A percentile compares a stretch with the other conserved stretches of the same genome.
Evolutionary conservation across 2,329 filamentous ascomycete species (phyloP).

Genomic region (Diaporthe aspalathi): DNA sequence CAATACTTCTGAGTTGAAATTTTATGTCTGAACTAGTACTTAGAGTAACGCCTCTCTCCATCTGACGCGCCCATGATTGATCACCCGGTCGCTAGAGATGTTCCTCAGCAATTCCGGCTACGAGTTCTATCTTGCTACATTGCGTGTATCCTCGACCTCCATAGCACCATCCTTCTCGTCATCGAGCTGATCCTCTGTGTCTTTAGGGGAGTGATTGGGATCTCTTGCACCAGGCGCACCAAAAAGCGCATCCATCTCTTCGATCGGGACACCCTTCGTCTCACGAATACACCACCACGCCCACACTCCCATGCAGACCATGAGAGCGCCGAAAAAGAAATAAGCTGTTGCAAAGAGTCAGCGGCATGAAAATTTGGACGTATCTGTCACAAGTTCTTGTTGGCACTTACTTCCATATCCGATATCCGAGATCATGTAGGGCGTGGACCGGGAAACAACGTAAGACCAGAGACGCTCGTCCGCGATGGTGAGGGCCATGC

Average conservation of each 20-base stretch:
- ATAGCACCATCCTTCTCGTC: not conserved
- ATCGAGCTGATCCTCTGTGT: not conserved
- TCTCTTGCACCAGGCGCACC: conserved; percentile 10
- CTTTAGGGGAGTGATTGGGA: not conserved
- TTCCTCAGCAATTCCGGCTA: not conserved
- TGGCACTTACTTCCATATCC: conserved; percentile 15
- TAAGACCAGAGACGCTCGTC: conserved; percentile 26
- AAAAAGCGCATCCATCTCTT: conserved; percentile 27
- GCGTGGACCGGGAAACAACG: conserved; percentile 15
- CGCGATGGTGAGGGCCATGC: conserved; percentile 19
- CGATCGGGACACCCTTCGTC: conserved; percentile 10
- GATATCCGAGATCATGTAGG: conserved; percentile 20
- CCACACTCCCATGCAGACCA: conserved; percentile 16
- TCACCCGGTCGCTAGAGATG: no score
- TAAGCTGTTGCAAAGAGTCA: not conserved
- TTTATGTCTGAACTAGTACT: no score
- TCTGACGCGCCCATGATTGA: no score
- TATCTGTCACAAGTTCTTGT: no score
- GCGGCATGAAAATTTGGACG: not conserved
- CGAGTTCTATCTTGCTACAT: not conserved
- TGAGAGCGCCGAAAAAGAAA: conserved; percentile 16
- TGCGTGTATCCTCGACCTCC: not conserved
- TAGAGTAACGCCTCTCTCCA: no score
- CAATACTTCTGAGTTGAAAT: no score
- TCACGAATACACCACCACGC: conserved; percentile 24